Evolutionary conservation across 768 basidiomycete genomes (phyloP).

Genomic region (Lenzites betulinus): DNA sequence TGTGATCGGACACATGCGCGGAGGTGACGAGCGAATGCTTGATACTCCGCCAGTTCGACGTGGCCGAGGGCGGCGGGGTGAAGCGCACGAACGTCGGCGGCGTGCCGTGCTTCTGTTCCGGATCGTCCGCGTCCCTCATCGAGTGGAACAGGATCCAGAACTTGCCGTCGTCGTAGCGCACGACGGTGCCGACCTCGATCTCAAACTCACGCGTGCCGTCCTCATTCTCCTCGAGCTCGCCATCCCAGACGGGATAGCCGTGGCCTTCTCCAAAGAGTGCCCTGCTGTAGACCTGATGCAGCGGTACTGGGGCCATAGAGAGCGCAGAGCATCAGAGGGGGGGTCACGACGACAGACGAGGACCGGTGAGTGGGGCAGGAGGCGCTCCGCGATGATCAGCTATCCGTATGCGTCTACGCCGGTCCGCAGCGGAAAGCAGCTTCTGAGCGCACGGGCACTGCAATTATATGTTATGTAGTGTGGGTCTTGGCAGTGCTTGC

Average conservation of each 20-base stretch:
- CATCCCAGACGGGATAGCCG: conserved; percentile 16
- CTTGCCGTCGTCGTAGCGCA: neutral
- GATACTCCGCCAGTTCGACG: neutral
- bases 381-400: no score
- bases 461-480: no score
- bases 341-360: no score
- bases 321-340: no score
- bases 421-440: no score
- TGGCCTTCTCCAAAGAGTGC: conserved; percentile 1
- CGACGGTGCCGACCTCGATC: conserved; percentile 11
- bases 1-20: neutral
- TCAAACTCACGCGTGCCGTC: neutral
- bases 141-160: neutral
- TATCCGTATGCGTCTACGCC: no score
- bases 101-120: neutral
- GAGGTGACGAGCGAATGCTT: neutral
- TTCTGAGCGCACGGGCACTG: no score
- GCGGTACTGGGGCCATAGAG: neutral
- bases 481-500: no score
- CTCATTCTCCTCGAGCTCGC: neutral
- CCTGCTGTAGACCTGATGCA: conserved; percentile 5
- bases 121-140: neutral
- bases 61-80: neutral
- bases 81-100: neutral
- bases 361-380: no score